A percentile compares a stretch with the other conserved stretches of the same genome.
These are phyloP conservation scores for Haberlea rhodopensis DNA, from an alignment of 257 asterid species.

Conservation along the genomic window DNA sequence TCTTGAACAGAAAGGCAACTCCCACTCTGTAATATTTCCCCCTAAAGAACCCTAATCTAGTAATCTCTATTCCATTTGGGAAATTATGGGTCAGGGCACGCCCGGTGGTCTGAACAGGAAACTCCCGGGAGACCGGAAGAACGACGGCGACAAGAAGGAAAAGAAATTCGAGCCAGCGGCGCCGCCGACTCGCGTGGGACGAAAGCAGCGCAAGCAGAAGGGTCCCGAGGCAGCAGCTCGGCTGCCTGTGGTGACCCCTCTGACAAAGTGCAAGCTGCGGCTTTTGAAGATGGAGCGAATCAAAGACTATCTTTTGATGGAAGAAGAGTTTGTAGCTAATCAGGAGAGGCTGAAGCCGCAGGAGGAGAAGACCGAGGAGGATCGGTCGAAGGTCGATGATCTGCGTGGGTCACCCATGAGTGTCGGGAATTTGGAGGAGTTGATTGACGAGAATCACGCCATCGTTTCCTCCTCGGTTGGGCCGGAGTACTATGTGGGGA, in stretches of 20 bases:
- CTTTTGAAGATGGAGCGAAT: conserved; percentile 58
- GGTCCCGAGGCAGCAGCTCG: conserved; percentile 63
- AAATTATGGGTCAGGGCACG: conserved; percentile 66
- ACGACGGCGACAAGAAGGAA: conserved; percentile 65
- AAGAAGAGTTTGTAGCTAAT: conserved; percentile 59
- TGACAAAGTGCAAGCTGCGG: conserved; percentile 50
- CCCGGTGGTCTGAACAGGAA: conserved; percentile 70
- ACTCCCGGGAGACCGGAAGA: conserved; percentile 53
- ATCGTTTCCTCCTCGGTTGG: conserved; percentile 69
- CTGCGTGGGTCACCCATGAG: conserved; percentile 45
- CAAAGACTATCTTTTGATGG: conserved; percentile 65
- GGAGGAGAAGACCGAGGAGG: conserved; percentile 57
- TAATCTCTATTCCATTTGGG: conserved; percentile 17
- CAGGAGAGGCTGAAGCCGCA: conserved; percentile 52
- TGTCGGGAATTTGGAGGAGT: conserved; percentile 60
- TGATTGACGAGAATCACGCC: conserved; percentile 78
- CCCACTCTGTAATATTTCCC: too few species aligned
- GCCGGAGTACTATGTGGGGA: conserved; percentile 80
- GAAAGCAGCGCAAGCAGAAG: conserved; percentile 57
- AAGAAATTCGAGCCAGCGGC: conserved; percentile 71
- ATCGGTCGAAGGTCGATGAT: conserved; percentile 48
- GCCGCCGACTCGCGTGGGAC: conserved; percentile 50
- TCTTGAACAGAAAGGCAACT: too few species aligned
- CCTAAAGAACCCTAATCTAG: too few species aligned
- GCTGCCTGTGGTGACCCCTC: conserved; percentile 43